Base-by-base conservation (phyloP, 305 asterid species). In the Euphrasia arctica region DNA sequence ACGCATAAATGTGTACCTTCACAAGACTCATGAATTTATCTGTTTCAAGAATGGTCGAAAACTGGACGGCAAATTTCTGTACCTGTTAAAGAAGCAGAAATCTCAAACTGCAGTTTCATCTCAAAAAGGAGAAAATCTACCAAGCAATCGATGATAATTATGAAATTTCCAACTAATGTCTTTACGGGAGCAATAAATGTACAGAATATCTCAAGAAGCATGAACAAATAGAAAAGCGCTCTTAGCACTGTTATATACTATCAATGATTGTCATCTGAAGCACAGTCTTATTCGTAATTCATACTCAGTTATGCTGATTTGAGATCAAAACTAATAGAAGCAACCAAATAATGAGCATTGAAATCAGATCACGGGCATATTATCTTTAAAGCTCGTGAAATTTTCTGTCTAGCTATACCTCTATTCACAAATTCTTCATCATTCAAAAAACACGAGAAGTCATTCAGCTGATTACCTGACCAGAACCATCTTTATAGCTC, bases 41-140 rank as follows among this genome's bases (percentile, higher is more conserved):
- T 51, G 86, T 72, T 64, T 87, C 95, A 54, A 54, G 22, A 59
- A 56, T 29, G 29, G 84, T 65, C 15, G 62, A 70, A 74, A 92
- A 92, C 72, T 82, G 76, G 77, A 92, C 45, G 62, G 75, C 85
- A 58, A 92, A 92, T 78, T 83, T 89, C 77, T 92, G 85, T 50
- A 76, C 73, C 98, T 92, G 95, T 75, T 71, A 65, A 55, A 58
- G 64, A 63, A 57, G 64, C 60, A 65, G 4, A 57, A 66, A 59
- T 42, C 32, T 39, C 42, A 18, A 57, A 62, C 59, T 58, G 25
- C 49, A 64, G 18, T 56, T 31, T 56, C 50, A 51, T 58, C 64
- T 31, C 63, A 59, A 64, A 52, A 27, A 22, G 22, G 57, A 51
- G 22, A 63, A 65, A 15, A 1, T 48, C 4, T 57, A 60, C 27